Base-by-base conservation (phyloP, 1,284 basidiomycete species). In the Athelia psychrophila region DNA sequence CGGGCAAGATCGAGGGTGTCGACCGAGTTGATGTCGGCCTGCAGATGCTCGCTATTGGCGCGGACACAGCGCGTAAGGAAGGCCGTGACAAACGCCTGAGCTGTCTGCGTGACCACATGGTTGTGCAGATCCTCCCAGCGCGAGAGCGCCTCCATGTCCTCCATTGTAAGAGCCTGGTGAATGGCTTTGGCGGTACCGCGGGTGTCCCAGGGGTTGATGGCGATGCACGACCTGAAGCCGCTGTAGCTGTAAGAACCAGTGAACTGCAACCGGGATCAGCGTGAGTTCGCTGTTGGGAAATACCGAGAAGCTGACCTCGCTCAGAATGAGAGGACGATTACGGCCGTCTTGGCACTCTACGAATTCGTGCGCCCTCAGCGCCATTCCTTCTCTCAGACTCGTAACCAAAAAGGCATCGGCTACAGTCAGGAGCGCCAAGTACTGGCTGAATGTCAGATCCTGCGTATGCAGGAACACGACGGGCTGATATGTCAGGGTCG, bases 331-430 rank as follows among this genome's bases (percentile, higher is more conserved):
- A 0, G 90, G 89, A 24, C 88, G 74, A 54, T 84, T 79, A 51
- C 66, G 66, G 9, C 30, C 53, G 60, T 87, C 83, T 63, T 91
- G 90, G 59, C 88, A 91, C 64, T 91, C 88, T 13, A 94, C 89
- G 64, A 85, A 94, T 66, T 93, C 92, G 63, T 93, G 90, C 8
- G 87, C 84, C 36, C 88, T 74, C 50, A 93, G 68, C 25, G 91
- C 91, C 92, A 94, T 95, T 0, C 93, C 93, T 67, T 95, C 92
- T 6, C 93, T 76, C 63, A 95, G 68, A 64, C 85, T 88, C 2
- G 89, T 90, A 24, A 93, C 87, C 59, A 94, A 73, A 68, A 95
- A 95, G n/a, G 86, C 89, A 67, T 95, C 93, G 1, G 89, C 93
- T 4, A 90, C 85, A 2, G 80, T 91, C 45, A 94, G 73, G 32